These are phyloP conservation scores for Stipa capillata DNA, from an alignment of 176 grass and related monocot species.

Conservation along the genomic window DNA sequence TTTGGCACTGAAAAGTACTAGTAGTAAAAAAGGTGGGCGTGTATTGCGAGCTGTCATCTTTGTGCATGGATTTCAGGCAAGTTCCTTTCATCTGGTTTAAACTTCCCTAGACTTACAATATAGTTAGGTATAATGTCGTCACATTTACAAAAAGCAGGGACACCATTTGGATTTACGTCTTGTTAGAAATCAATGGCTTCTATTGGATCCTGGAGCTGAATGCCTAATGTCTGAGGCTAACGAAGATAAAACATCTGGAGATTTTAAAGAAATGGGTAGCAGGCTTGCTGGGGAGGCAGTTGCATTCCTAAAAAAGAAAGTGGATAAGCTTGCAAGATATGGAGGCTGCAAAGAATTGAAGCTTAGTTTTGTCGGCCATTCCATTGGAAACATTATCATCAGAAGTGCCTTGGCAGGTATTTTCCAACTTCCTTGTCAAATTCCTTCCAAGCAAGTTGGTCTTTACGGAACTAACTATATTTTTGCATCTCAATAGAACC, in stretches of 20 bases:
- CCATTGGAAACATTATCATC: conserved; percentile 94
- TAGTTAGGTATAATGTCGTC: conserved; percentile 5
- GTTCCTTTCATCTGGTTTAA: background rate
- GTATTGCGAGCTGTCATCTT: conserved; percentile 76
- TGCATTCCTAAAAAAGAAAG: conserved; percentile 71
- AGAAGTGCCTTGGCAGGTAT: conserved; percentile 86
- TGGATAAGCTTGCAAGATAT: conserved; percentile 69
- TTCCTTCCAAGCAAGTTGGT: background rate
- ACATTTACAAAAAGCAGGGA: conserved; percentile 41
- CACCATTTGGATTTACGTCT: conserved; percentile 96
- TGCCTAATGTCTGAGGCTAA: conserved; percentile 98
- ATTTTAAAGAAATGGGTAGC: conserved; percentile 93
- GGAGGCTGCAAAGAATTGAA: conserved; percentile 94
- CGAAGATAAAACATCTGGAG: conserved; percentile 90
- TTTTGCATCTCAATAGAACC: conserved; percentile 47
- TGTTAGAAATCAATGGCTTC: conserved; percentile 93
- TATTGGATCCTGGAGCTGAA: conserved; percentile 89
- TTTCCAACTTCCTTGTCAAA: conserved; percentile 20
- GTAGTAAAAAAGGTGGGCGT: conserved; percentile 57
- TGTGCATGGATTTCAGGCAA: conserved; percentile 99
- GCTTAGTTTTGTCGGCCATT: conserved; percentile 98
- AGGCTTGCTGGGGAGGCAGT: conserved; percentile 80
- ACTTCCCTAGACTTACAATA: conserved; percentile 6
- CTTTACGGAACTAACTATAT: background rate
- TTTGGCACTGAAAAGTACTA: conserved; percentile 24